Conservation (phyloP, 1,284 basidiomycete species). For the Sporisorium exsertum region DNA sequence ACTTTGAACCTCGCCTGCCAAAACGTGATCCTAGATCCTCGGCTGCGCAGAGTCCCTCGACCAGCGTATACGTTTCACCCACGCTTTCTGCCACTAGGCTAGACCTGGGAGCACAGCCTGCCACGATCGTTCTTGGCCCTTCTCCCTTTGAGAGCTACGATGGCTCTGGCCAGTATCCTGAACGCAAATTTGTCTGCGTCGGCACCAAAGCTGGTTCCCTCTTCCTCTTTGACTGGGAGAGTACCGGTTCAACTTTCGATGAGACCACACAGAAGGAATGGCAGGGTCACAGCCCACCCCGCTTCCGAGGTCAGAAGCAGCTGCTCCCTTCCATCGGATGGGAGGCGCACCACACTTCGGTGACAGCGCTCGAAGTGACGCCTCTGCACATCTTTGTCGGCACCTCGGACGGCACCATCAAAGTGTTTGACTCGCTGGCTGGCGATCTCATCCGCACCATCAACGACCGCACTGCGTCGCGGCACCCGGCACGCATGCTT, state of each 20-base stretch:
- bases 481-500: constrained; percentile 74
- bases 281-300: constrained; percentile 72
- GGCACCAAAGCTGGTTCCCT: constrained; percentile 61
- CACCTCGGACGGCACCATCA: constrained; percentile 75
- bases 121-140: constrained; percentile 40
- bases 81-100: constrained; percentile 27
- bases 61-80: constrained; percentile 35
- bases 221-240: constrained; percentile 63
- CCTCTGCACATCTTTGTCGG: constrained; percentile 51
- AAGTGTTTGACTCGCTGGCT: constrained; percentile 78
- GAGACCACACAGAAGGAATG: constrained; percentile 43
- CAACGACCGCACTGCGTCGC: constrained; percentile 63
- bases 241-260: constrained; percentile 35
- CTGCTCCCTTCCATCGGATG: constrained; percentile 72
- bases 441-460: constrained; percentile 67
- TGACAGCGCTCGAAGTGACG: constrained; percentile 60
- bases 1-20: constrained; percentile 58
- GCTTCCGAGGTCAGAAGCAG: constrained; percentile 75
- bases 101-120: neutral
- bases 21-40: constrained; percentile 37
- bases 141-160: constrained; percentile 27
- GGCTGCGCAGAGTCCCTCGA: constrained; percentile 27
- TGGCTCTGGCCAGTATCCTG: constrained; percentile 44
- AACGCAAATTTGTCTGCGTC: constrained; percentile 61
- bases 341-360: constrained; percentile 54